Percentiles rank a stretch among this genome's conserved stretches.
phyloP scores from a whole-genome alignment of 768 basidiomycete species.

The Inosperma sp. region DNA sequence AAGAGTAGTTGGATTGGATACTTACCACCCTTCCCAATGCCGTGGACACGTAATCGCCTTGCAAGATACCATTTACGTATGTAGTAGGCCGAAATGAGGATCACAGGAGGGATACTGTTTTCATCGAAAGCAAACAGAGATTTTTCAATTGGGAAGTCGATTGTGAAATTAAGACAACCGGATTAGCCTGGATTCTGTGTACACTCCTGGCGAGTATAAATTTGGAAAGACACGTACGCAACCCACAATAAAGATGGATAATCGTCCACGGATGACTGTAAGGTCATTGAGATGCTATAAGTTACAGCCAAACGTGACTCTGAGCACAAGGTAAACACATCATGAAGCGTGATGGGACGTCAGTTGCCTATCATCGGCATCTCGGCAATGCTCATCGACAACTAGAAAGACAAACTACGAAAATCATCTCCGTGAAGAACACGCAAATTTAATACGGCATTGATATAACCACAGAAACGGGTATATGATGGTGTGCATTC shows the following conservation, averaged over 20 bases:
- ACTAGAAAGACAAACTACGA: no score
- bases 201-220: not conserved
- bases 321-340: no score
- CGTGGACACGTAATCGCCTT: slow-evolving; percentile 40
- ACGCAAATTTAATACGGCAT: no score
- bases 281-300: not conserved
- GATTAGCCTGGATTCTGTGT: not conserved
- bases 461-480: no score
- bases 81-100: slow-evolving; percentile 44
- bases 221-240: slow-evolving; percentile 31
- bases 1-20: not conserved
- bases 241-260: slow-evolving; percentile 44
- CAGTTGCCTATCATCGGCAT: no score
- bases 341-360: no score
- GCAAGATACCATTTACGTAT: slow-evolving; percentile 48
- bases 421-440: no score
- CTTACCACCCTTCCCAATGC: slow-evolving; percentile 55
- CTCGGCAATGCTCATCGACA: no score
- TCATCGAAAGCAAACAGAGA: no score
- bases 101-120: slow-evolving; percentile 39
- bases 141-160: not conserved
- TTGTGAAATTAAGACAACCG: not conserved
- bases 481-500: no score
- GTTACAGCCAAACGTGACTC: not conserved
- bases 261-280: slow-evolving; percentile 19